Percentiles rank a stretch among this genome's conserved stretches.
These are phyloP conservation scores for Ceratocystis albifundus DNA, from an alignment of 2,329 filamentous ascomycete genomes.

Conservation along the genomic window DNA sequence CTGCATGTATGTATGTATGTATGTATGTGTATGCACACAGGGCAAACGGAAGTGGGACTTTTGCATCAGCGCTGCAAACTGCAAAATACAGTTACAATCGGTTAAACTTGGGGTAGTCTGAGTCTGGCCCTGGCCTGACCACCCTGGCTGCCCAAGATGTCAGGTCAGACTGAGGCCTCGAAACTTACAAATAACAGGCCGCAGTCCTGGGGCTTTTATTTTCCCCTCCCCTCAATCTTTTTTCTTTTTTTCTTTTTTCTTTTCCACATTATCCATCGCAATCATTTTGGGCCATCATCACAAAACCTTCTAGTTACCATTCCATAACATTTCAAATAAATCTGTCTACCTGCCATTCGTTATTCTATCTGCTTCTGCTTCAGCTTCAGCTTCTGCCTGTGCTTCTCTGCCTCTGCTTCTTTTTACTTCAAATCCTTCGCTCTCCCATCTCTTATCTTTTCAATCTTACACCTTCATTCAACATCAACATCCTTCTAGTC, in stretches of 20 bases:
- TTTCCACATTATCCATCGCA: background rate
- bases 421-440: background rate
- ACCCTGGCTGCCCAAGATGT: background rate
- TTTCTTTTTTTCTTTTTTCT: background rate
- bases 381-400: background rate
- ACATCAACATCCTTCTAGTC: background rate
- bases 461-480: background rate
- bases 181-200: background rate
- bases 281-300: too few species aligned
- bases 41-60: background rate
- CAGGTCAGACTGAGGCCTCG: background rate
- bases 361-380: background rate
- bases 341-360: background rate
- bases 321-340: too few species aligned
- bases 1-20: too few species aligned
- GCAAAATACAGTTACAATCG: background rate
- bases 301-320: too few species aligned
- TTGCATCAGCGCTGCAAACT: background rate
- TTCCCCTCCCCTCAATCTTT: background rate
- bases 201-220: background rate
- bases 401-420: background rate
- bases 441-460: too few species aligned
- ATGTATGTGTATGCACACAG: background rate
- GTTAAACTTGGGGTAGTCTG: constrained; percentile 6
- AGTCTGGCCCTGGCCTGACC: too few species aligned